Evolutionary conservation across 2,329 filamentous ascomycete genomes (phyloP).

Genomic region (Neonectria punicea): DNA sequence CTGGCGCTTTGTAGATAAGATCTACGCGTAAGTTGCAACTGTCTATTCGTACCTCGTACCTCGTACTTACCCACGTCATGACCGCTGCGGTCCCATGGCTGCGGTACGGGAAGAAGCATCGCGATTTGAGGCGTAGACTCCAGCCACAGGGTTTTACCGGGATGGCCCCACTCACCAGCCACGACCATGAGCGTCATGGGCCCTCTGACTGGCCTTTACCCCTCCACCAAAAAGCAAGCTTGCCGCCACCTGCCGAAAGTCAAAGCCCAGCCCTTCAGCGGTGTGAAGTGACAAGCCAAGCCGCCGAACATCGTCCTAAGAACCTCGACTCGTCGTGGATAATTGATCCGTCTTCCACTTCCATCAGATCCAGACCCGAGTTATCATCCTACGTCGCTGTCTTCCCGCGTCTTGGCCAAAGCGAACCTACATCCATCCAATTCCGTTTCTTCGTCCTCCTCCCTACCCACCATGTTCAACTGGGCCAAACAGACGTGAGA

Average conservation of each 20-base stretch:
- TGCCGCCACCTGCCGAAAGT: slow-evolving; percentile 8
- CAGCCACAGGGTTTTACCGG: not conserved
- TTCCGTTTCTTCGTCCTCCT: not conserved
- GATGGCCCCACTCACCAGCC: slow-evolving; percentile 18
- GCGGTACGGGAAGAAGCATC: not conserved
- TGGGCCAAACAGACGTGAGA: slow-evolving; percentile 92
- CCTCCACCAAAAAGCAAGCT: slow-evolving; percentile 15
- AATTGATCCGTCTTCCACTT: slow-evolving; percentile 10
- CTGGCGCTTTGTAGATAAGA: not conserved
- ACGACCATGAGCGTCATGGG: slow-evolving; percentile 21
- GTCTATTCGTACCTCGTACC: not conserved
- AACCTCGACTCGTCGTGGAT: slow-evolving; percentile 20
- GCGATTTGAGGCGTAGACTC: not conserved
- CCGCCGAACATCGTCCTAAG: not conserved
- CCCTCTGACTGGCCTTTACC: slow-evolving; percentile 1
- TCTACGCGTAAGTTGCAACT: not conserved
- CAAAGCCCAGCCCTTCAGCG: slow-evolving; percentile 7
- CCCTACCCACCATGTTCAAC: slow-evolving; percentile 77
- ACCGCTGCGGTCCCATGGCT: not conserved
- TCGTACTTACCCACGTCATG: slow-evolving; percentile 1
- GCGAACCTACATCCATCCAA: not conserved
- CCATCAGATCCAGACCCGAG: slow-evolving; percentile 5
- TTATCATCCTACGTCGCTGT: slow-evolving; percentile 1
- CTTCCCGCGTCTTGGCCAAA: slow-evolving; percentile 3
- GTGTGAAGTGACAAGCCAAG: slow-evolving; percentile 23